Conservation (phyloP, 148 eudicot genomes). For the Linanthus parryae region DNA sequence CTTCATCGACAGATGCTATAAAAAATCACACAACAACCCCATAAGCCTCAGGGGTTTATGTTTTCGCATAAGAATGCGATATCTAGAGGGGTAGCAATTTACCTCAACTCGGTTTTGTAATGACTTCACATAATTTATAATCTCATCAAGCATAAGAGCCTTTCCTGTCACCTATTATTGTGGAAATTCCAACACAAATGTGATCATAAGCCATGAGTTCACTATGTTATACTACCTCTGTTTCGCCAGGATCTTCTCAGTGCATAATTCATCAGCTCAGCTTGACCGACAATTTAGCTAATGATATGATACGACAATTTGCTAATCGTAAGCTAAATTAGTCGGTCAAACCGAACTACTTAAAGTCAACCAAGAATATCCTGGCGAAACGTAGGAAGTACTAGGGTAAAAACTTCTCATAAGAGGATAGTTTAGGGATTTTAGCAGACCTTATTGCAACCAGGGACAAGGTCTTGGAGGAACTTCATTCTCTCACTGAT, state of each 20-base stretch:
- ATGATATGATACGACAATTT: too few species aligned
- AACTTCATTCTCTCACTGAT: constrained; percentile 89
- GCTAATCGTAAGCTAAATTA: too few species aligned
- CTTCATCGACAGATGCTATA: constrained; percentile 85
- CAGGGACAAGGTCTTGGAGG: constrained; percentile 87
- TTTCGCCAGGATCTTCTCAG: background rate
- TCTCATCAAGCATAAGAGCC: constrained; percentile 86
- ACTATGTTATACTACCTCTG: too few species aligned
- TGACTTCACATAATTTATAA: constrained; percentile 83
- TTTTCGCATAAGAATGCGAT: background rate
- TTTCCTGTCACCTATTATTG: constrained; percentile 69
- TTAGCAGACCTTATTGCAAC: constrained; percentile 95
- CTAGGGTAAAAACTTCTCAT: too few species aligned
- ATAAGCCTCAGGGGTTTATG: background rate
- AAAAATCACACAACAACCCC: constrained; percentile 4
- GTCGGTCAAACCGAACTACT: too few species aligned
- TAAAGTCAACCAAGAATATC: too few species aligned
- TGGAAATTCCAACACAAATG: background rate
- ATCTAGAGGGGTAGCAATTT: background rate
- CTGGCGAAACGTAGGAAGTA: too few species aligned
- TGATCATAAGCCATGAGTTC: background rate
- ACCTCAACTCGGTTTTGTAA: constrained; percentile 92
- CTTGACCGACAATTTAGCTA: too few species aligned
- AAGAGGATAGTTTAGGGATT: too few species aligned
- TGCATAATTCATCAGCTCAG: background rate